Evolutionary conservation across 1,284 basidiomycete genomes (phyloP).

Genomic region (Leccinum pachyderme): DNA sequence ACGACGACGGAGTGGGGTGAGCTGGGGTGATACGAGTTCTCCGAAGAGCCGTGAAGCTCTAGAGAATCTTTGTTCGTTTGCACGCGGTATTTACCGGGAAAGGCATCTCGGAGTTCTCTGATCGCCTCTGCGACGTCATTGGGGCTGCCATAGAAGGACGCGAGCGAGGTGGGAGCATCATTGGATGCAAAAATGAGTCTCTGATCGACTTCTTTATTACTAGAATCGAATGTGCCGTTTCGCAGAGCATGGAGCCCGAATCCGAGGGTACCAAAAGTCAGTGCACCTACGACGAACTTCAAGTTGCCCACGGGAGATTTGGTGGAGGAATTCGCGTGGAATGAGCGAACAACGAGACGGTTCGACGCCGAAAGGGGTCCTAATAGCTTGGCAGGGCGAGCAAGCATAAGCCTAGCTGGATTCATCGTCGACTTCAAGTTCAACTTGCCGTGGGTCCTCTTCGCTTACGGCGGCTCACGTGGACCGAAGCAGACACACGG

Average conservation of each 20-base stretch:
- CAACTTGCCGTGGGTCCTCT: not conserved
- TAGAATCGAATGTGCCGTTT: not conserved
- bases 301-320: slow-evolving; percentile 3
- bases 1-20: slow-evolving; percentile 68
- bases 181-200: not conserved
- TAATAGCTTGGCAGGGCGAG: not conserved
- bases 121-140: slow-evolving; percentile 54
- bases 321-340: not conserved
- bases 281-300: slow-evolving; percentile 15
- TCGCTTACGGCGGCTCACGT: not conserved
- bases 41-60: slow-evolving; percentile 59
- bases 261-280: slow-evolving; percentile 21
- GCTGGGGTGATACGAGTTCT: slow-evolving; percentile 64
- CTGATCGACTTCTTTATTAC: not conserved
- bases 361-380: not conserved
- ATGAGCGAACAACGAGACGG: not conserved
- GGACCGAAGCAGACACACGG: not conserved
- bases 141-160: slow-evolving; percentile 42
- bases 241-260: slow-evolving; percentile 18
- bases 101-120: slow-evolving; percentile 45
- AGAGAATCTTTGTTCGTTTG: slow-evolving; percentile 50
- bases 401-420: not conserved
- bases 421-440: not conserved
- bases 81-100: slow-evolving; percentile 47
- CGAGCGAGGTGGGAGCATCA: slow-evolving; percentile 4